Conservation (phyloP, 345 rosid genomes). For the Rhodamnia argentea region DNA sequence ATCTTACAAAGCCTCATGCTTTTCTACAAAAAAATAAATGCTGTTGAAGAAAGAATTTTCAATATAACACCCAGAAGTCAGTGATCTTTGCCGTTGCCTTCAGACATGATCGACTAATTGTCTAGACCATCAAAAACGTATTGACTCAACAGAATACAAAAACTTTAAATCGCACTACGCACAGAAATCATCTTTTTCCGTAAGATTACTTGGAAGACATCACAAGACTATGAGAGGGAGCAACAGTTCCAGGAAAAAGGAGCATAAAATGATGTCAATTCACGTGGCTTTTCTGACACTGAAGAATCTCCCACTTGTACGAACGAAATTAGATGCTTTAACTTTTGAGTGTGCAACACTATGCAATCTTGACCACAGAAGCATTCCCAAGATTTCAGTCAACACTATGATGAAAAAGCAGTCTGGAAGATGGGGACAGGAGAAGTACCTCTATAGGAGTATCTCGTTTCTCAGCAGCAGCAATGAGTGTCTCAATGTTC, state of each 20-base stretch:
- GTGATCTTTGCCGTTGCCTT: not conserved
- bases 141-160: not conserved
- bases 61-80: not conserved
- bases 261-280: not conserved
- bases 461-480: conserved; percentile 95
- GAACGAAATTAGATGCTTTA: not conserved
- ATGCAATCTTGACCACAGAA: not conserved
- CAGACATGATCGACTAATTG: not conserved
- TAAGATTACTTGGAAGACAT: not conserved
- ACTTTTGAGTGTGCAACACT: not conserved
- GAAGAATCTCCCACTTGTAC: not conserved
- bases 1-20: not conserved
- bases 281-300: not conserved
- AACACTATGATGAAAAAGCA: not conserved
- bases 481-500: conserved; percentile 91
- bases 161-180: not conserved
- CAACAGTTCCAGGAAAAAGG: not conserved
- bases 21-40: not conserved
- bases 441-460: conserved; percentile 69
- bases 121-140: not conserved
- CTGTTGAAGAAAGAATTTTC: not conserved
- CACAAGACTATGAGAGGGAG: not conserved
- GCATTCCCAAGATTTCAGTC: not conserved
- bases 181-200: not conserved
- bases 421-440: not conserved